Percentiles rank a stretch among this genome's conserved stretches.
phyloP scores from a whole-genome alignment of 140 eudicot genomes.

The Stevia rebaudiana region DNA sequence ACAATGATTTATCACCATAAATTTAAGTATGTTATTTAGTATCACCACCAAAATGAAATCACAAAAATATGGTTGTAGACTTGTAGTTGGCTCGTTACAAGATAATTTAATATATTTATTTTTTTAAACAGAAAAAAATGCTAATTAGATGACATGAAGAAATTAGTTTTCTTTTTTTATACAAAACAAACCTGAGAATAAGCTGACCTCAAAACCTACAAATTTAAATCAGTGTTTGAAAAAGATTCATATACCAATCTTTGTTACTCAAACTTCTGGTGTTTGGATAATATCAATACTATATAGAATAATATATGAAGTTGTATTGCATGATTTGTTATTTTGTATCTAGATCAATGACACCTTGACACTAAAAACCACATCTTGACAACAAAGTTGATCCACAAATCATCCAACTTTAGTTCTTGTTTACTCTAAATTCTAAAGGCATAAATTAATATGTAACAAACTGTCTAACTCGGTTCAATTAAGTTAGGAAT shows the following conservation, averaged over 20 bases:
- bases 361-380: not conserved
- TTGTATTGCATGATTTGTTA: not conserved
- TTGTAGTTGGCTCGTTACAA: conserved; percentile 10
- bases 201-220: not conserved
- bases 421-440: not conserved
- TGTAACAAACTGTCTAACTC: too few relatives aligned
- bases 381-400: not conserved
- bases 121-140: not conserved
- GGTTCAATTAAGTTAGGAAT: not conserved
- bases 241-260: not conserved
- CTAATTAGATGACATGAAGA: not conserved
- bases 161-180: not conserved
- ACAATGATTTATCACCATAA: not conserved
- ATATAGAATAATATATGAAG: not conserved
- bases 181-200: not conserved
- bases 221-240: not conserved
- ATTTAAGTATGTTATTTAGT: not conserved
- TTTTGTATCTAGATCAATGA: not conserved
- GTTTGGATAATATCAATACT: not conserved
- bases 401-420: not conserved
- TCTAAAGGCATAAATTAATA: too few relatives aligned
- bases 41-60: not conserved
- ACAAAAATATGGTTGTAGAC: not conserved
- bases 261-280: not conserved
- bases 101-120: not conserved